Evolutionary conservation across 768 basidiomycete species (phyloP).

Genomic region (Tricholoma matsutake): DNA sequence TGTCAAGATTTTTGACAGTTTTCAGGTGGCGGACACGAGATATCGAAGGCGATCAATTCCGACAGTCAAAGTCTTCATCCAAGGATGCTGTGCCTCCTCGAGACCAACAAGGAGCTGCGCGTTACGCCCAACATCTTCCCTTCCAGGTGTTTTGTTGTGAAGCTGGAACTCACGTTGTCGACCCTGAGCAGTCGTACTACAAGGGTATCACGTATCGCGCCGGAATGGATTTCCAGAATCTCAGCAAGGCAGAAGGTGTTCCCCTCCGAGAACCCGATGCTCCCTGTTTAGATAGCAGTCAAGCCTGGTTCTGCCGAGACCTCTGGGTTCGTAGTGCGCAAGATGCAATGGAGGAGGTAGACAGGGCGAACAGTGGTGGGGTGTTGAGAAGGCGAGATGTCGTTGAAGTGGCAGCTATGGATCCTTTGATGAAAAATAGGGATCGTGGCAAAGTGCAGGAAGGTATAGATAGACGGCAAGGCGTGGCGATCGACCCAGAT

Average conservation of each 20-base stretch:
- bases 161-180: constrained; percentile 94
- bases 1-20: constrained; percentile 1
- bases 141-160: constrained; percentile 99
- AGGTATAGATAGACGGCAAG: constrained; percentile 24
- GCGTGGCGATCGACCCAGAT: constrained; percentile 53
- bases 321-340: constrained; percentile 89
- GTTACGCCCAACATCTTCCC: constrained; percentile 89
- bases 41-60: constrained; percentile 97
- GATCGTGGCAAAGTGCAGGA: constrained; percentile 32
- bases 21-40: constrained; percentile 94
- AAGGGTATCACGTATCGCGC: constrained; percentile 82
- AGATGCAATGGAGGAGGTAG: constrained; percentile 65
- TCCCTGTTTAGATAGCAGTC: constrained; percentile 90
- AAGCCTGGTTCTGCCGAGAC: constrained; percentile 98
- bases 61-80: constrained; percentile 92
- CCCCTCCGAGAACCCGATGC: constrained; percentile 70
- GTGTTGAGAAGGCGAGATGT: constrained; percentile 28
- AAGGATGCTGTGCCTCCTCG: constrained; percentile 93
- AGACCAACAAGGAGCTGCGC: constrained; percentile 73
- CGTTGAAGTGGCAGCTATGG: constrained; percentile 34
- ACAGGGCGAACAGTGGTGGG: constrained; percentile 36
- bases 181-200: constrained; percentile 96
- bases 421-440: constrained; percentile 30
- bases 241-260: constrained; percentile 56
- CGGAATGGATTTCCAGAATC: constrained; percentile 78